Evolutionary conservation across 2,329 filamentous ascomycete species (phyloP).

Genomic region (Xylariales sp.): DNA sequence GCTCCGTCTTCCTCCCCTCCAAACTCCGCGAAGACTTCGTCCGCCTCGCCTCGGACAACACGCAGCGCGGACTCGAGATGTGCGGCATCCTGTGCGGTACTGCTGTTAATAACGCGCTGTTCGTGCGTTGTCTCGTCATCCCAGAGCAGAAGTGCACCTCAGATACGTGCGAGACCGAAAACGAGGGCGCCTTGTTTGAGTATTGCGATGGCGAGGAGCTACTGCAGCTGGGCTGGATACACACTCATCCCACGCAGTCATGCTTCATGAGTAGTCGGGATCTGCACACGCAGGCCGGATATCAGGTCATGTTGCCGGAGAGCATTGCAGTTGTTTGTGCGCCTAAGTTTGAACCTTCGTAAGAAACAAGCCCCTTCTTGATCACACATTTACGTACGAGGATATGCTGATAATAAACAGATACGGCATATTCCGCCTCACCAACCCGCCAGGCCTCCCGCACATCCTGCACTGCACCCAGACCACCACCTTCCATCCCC

Average conservation of each 20-base stretch:
- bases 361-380: slow-evolving; percentile 32
- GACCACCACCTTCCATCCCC: slow-evolving; percentile 78
- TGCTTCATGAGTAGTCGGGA: slow-evolving; percentile 97
- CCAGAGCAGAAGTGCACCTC: slow-evolving; percentile 85
- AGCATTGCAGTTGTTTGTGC: slow-evolving; percentile 96
- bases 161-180: slow-evolving; percentile 92
- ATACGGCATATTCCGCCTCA: slow-evolving; percentile 88
- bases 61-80: slow-evolving; percentile 78
- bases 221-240: slow-evolving; percentile 92
- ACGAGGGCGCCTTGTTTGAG: slow-evolving; percentile 79
- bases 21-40: slow-evolving; percentile 72
- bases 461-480: slow-evolving; percentile 77
- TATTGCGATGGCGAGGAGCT: slow-evolving; percentile 83
- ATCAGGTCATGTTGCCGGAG: slow-evolving; percentile 94
- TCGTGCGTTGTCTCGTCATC: slow-evolving; percentile 82
- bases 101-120: slow-evolving; percentile 86
- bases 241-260: slow-evolving; percentile 93
- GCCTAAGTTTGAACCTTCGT: slow-evolving; percentile 73
- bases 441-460: slow-evolving; percentile 84
- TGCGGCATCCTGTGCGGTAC: slow-evolving; percentile 93
- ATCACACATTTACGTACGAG: slow-evolving; percentile 5
- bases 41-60: slow-evolving; percentile 69
- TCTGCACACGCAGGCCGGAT: slow-evolving; percentile 87
- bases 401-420: slow-evolving; percentile 37
- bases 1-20: slow-evolving; percentile 81